Evolutionary conservation across 1,284 basidiomycete genomes (phyloP), one percentile per base, ranked within the genome.

Genomic region (Pseudozyma thailandica): DNA sequence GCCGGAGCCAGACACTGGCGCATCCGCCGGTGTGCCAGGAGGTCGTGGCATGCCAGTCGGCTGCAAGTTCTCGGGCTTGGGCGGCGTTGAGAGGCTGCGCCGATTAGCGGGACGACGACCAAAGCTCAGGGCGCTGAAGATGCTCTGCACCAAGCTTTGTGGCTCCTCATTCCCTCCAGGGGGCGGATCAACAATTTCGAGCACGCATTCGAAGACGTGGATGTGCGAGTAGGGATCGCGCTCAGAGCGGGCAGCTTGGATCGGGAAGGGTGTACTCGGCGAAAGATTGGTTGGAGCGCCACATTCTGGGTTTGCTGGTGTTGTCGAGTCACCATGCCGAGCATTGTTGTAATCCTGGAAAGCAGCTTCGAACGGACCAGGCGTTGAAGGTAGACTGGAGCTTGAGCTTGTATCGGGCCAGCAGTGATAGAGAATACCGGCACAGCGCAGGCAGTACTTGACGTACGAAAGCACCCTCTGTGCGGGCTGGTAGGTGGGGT

Each of bases 371-470:
- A 71, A 71, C 3, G 68, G 68, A 26, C 68, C 61, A 1, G 68
- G 68, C n/a, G 68, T 71, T 5, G 46, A 12, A 4, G 68, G 68
- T 16, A 60, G 26, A 27, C 59, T 66, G 15, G 56, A 21, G 27
- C 44, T 54, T 15, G 74, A 74, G 47, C 59, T 64, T 8, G 68
- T 59, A 46, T 80, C 78, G 20, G 76, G 76, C 78, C 76, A 79
- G 38, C 65, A 82, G 72, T 87, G 86, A 71, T 87, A 87, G 25
- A 87, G 75, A 52, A 87, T 86, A 1, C 86, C 86, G 0, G 84
- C 82, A 20, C 84, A 86, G 13, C 87, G 85, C 8, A 87, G 75
- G 26, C 86, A 85, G 61, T 87, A 83, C 61, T 82, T 77, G 75
- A 82, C 59, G 53, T 71, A 82, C 18, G 64, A 81, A n/a, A 78